Base-by-base conservation (phyloP, 2,329 filamentous ascomycete species). In the Blumeria hordei region DNA sequence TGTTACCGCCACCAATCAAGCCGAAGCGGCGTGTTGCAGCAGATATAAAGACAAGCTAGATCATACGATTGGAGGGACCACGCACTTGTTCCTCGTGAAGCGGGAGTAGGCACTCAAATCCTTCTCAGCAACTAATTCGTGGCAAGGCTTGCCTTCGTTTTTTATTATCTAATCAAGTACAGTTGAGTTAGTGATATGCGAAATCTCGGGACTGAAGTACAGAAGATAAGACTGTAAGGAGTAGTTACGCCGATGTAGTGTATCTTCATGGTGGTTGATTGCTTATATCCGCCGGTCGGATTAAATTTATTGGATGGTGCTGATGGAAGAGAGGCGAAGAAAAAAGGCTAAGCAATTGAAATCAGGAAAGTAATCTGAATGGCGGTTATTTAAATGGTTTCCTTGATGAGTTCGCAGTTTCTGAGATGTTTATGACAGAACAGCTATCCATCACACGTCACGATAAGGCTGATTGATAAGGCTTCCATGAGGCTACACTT, bases 31-130 rank as follows among this genome's bases (percentile, higher is more conserved):
- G 21, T 28, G 21, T 28, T 28, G 21, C 21, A 28, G 21, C 21
- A 28, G 21, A 28, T 28, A 28, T 28, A 28, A 28, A 28, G 21
- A 28, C 21, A 43, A 43, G 16, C 11, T 28, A 39, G 28, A 2
- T 28, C 18, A n/a, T n/a, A 43, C 39, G 8, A 6, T n/a, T 16
- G 18, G 12, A 21, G 2, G 16, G 9, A 16, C 2, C 8, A 58
- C 71, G 58, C 71, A 85, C 80, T 77, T 84, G 62, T 74, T 71
- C 60, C 80, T 74, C 60, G 84, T 90, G 72, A 93, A 94, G 68
- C 82, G 78, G 57, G 80, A 87, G 72, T 85, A 92, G 62, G 75
- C 78, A 67, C 74, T 80, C 60, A 94, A 75, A 63, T 93, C 84
- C 67, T 81, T 83, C 69, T 86, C 87, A 61, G 76, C 73, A 67